Evolutionary conservation across 768 basidiomycete genomes (phyloP).

Genomic region (Pleurotus ostreatus): DNA sequence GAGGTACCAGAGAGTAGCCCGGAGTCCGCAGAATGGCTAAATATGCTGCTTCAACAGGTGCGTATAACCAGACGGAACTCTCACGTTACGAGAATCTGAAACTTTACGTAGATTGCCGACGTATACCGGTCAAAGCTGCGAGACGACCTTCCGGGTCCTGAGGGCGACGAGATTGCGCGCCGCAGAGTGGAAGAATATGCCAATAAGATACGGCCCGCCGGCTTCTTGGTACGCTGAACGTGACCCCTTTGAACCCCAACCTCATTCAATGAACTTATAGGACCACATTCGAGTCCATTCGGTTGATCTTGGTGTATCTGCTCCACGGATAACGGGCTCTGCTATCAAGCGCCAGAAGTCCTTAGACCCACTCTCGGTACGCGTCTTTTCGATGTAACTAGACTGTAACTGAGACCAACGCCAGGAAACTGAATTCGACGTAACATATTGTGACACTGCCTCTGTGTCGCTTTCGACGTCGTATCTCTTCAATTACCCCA

Average conservation of each 20-base stretch:
- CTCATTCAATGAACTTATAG: constrained; percentile 32
- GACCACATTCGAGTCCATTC: constrained; percentile 85
- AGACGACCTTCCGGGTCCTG: constrained; percentile 60
- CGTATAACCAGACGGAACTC: constrained; percentile 9
- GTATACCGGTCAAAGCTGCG: constrained; percentile 77
- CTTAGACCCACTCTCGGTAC: constrained; percentile 25
- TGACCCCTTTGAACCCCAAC: background rate
- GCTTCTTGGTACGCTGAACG: constrained; percentile 53
- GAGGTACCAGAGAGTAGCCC: constrained; percentile 24
- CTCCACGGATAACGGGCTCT: constrained; percentile 74
- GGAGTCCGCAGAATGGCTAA: constrained; percentile 93
- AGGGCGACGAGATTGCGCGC: constrained; percentile 83
- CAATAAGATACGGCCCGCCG: constrained; percentile 69
- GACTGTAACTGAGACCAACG: constrained; percentile 11
- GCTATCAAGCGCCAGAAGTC: constrained; percentile 37
- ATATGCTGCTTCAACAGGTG: constrained; percentile 79
- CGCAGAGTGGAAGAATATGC: constrained; percentile 75
- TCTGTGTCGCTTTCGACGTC: constrained; percentile 82
- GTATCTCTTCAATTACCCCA: constrained; percentile 83
- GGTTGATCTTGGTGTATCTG: constrained; percentile 76
- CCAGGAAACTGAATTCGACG: constrained; percentile 79
- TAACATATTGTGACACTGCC: constrained; percentile 79
- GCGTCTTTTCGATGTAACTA: constrained; percentile 14
- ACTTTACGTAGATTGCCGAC: constrained; percentile 50
- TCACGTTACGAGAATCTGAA: background rate